Conservation (phyloP, 768 basidiomycete species). For the Vararia minispora region DNA sequence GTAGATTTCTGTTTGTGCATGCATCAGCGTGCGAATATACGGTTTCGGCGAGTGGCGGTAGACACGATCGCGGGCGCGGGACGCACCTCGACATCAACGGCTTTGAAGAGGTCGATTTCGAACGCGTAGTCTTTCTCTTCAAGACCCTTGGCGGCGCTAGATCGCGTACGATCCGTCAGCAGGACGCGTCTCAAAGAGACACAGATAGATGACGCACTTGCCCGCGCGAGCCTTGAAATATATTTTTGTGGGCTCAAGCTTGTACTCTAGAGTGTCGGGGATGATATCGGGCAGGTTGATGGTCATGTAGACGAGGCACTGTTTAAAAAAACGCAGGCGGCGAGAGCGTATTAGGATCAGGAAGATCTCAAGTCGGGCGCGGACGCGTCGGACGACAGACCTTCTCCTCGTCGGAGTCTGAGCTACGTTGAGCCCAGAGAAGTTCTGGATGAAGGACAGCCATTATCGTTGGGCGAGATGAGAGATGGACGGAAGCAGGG, state of each 20-base stretch:
- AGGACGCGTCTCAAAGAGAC: neutral
- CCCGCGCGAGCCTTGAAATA: slow-evolving; percentile 57
- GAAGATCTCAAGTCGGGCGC: slow-evolving; percentile 7
- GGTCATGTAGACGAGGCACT: slow-evolving; percentile 86
- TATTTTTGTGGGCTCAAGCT: slow-evolving; percentile 43
- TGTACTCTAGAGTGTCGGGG: slow-evolving; percentile 43
- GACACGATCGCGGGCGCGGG: too few relatives aligned
- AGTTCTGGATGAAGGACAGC: slow-evolving; percentile 73
- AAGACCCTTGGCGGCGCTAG: slow-evolving; percentile 22
- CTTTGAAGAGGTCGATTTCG: slow-evolving; percentile 61
- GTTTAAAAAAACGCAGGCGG: slow-evolving; percentile 1
- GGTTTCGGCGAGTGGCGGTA: too few relatives aligned
- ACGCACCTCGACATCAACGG: slow-evolving; percentile 66
- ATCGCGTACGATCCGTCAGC: neutral
- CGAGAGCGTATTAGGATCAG: slow-evolving; percentile 3
- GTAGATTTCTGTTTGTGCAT: slow-evolving; percentile 37
- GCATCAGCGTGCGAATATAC: slow-evolving; percentile 2
- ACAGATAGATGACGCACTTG: slow-evolving; percentile 33
- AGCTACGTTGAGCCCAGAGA: slow-evolving; percentile 92
- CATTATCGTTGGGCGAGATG: slow-evolving; percentile 22
- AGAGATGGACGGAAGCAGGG: slow-evolving; percentile 1
- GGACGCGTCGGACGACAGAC: slow-evolving; percentile 26
- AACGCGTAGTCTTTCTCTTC: slow-evolving; percentile 63
- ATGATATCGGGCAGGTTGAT: slow-evolving; percentile 72
- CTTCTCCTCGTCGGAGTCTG: slow-evolving; percentile 49